These are phyloP conservation scores for Parachaetomium inaequale DNA, from an alignment of 495 filamentous ascomycete species.

Conservation along the genomic window DNA sequence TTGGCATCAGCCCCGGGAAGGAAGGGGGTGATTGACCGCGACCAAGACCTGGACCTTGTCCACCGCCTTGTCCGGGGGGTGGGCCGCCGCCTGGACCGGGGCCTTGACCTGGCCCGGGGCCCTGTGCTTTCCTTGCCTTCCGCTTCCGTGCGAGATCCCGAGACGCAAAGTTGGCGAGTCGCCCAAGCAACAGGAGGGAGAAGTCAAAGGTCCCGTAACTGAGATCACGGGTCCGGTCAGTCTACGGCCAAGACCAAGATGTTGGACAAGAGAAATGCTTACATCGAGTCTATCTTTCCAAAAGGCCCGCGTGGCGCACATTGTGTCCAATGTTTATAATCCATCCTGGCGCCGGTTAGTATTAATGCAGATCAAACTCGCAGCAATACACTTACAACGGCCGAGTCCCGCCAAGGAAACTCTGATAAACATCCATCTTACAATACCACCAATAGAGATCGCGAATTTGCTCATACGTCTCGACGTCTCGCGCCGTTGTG, in stretches of 20 bases:
- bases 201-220: slow-evolving; percentile 84
- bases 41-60: slow-evolving; percentile 22
- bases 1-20: slow-evolving; percentile 64
- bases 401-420: slow-evolving; percentile 78
- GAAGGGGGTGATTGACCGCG: slow-evolving; percentile 36
- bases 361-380: not conserved
- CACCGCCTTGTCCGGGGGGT: not conserved
- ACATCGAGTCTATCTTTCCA: slow-evolving; percentile 72
- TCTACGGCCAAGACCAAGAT: not conserved
- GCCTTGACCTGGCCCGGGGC: slow-evolving; percentile 8
- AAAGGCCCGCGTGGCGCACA: slow-evolving; percentile 80
- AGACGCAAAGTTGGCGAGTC: slow-evolving; percentile 75
- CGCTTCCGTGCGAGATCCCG: slow-evolving; percentile 77
- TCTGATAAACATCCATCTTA: slow-evolving; percentile 90
- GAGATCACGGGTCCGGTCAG: not conserved
- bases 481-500: slow-evolving; percentile 63
- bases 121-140: slow-evolving; percentile 46
- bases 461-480: slow-evolving; percentile 71
- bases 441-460: slow-evolving; percentile 97
- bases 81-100: slow-evolving; percentile 1
- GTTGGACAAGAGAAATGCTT: slow-evolving; percentile 18
- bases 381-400: slow-evolving; percentile 64
- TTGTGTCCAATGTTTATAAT: slow-evolving; percentile 74
- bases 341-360: slow-evolving; percentile 54
- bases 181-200: slow-evolving; percentile 74